Evolutionary conservation across 2,329 filamentous ascomycete genomes (phyloP), one percentile per base, ranked within the genome.

Genomic region (Trichophyton simii): DNA sequence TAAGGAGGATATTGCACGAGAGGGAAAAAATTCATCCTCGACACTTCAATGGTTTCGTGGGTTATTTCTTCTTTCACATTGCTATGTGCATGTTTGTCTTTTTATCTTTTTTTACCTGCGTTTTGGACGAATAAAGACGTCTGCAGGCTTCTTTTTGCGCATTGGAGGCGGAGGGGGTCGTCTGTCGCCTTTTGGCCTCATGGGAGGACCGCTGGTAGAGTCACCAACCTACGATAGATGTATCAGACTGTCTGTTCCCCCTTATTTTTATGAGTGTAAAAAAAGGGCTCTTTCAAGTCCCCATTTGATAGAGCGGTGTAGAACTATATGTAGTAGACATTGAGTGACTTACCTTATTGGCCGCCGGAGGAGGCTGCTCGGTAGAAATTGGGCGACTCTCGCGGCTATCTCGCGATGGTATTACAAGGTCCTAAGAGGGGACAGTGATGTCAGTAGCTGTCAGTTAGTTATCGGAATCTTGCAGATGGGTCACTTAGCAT

Each of bases 81-180:
- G 36, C 50, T 34, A 18, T 6, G 52, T 55, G 52, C 34, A n/a
- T 7, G 31, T 36, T 5, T n/a, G 34, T 42, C 60, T 50, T 64
- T 46, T 52, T 42, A 18, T 18, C 18, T 41, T 59, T 50, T 64
- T 54, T 52, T 52, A 52, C 46, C 70, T 70, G 61, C 69, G 67
- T 64, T 74, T 76, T 15, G 74, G 74, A 42, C 74, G 69, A 62
- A 76, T 76, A 62, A 76, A 76, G 2, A 73, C 73, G 60, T 76
- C 74, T 20, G 63, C 68, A 22, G 72, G 69, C 63, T 75, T 76
- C 66, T 73, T 76, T 57, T 70, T 73, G 55, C 74, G 72, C 59
- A 72, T 68, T 20, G 67, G 68, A 22, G 70, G 68, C 25, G 70
- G 73, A 15, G 58, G 58, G 6, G 58, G 58, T 22, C 41, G 58